Evolutionary conservation across 352 stramenopile genomes (phyloP).

Genomic region (Phytophthora aleatoria): DNA sequence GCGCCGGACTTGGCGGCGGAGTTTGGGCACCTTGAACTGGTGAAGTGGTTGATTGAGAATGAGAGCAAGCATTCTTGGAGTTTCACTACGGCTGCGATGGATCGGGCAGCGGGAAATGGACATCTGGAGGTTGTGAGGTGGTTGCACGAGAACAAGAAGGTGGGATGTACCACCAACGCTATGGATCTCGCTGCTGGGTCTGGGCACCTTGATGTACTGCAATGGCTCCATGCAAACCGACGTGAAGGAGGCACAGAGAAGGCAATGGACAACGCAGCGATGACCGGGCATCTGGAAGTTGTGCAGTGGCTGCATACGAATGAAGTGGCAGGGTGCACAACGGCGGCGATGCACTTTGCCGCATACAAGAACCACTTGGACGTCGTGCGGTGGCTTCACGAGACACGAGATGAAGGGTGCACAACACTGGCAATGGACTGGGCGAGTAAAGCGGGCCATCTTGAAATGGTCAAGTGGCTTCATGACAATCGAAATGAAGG

Average conservation of each 20-base stretch:
- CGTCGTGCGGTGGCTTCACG: slow-evolving; percentile 20
- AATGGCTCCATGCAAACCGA: slow-evolving; percentile 6
- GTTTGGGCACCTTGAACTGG: slow-evolving; percentile 4
- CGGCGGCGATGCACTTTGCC: slow-evolving; percentile 5
- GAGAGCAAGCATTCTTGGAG: neutral
- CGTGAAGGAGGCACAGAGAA: slow-evolving; percentile 2
- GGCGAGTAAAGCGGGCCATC: slow-evolving; percentile 4
- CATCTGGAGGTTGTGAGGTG: slow-evolving; percentile 11
- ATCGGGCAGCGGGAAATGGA: slow-evolving; percentile 3
- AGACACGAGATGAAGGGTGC: slow-evolving; percentile 1
- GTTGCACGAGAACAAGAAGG: neutral
- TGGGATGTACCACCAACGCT: slow-evolving; percentile 6
- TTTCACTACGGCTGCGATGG: slow-evolving; percentile 4
- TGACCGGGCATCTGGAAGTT: slow-evolving; percentile 1
- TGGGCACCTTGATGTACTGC: slow-evolving; percentile 1
- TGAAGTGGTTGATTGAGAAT: slow-evolving; percentile 5
- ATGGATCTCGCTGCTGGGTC: slow-evolving; percentile 5
- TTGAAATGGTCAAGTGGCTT: slow-evolving; percentile 21
- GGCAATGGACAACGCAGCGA: slow-evolving; percentile 7
- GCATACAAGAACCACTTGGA: slow-evolving; percentile 18
- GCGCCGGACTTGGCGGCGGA: neutral
- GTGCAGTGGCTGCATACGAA: slow-evolving; percentile 16
- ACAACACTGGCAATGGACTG: slow-evolving; percentile 16
- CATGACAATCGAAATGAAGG: slow-evolving; percentile 14
- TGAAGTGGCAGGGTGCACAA: neutral